Percentiles rank a stretch among this genome's conserved stretches.
Conservation (phyloP, 2,329 filamentous ascomycete species). For the Karstenula rhodostoma region DNA sequence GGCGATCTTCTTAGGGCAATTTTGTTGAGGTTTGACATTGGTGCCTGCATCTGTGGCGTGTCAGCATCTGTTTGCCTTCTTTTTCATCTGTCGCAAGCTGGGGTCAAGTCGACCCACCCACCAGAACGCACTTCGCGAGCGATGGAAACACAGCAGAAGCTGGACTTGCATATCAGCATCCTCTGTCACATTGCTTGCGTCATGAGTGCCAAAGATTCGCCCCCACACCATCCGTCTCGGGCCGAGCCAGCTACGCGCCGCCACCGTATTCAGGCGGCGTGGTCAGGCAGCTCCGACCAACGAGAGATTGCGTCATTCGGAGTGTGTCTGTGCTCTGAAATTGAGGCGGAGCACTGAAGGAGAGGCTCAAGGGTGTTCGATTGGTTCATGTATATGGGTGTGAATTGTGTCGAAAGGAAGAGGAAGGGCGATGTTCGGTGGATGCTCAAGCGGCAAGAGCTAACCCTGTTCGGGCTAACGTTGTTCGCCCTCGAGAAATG, state of each 20-base stretch:
- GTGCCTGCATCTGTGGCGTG: background rate
- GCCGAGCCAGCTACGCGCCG: constrained; percentile 8
- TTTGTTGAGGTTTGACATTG: background rate
- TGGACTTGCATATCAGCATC: background rate
- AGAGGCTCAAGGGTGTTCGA: background rate
- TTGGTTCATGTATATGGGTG: background rate
- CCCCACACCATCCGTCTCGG: background rate
- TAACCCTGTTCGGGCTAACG: background rate
- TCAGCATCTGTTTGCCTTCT: constrained; percentile 9
- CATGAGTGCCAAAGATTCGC: background rate
- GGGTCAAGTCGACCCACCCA: background rate
- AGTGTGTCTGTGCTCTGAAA: background rate
- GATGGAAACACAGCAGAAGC: background rate
- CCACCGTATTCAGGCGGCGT: background rate
- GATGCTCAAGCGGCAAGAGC: background rate
- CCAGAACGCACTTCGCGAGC: background rate
- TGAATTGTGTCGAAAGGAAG: background rate
- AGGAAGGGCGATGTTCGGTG: background rate
- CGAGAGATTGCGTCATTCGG: background rate
- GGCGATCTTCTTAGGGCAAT: background rate
- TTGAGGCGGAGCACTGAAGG: background rate
- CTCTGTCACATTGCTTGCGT: background rate
- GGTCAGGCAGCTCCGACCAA: constrained; percentile 1
- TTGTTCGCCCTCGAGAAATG: background rate
- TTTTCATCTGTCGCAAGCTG: background rate